A percentile compares a stretch with the other conserved stretches of the same genome.
Conservation (phyloP, 1,284 basidiomycete species). For the Moniliophthora roreri region DNA sequence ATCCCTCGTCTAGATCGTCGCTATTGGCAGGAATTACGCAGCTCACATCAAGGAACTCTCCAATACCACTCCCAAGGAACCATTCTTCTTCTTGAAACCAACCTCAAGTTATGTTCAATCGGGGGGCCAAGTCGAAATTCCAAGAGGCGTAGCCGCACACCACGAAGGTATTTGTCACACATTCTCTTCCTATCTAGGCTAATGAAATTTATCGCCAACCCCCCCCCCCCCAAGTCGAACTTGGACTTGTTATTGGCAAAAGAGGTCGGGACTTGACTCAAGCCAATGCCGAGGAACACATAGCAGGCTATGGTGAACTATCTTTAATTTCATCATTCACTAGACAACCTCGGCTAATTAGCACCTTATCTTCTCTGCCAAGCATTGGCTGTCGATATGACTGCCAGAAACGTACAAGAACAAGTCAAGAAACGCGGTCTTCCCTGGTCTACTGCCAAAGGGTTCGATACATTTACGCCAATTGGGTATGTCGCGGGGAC, state of each 20-base stretch:
- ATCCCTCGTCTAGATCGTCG: slow-evolving; percentile 76
- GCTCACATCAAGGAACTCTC: slow-evolving; percentile 92
- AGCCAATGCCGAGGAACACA: slow-evolving; percentile 1
- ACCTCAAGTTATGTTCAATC: slow-evolving; percentile 86
- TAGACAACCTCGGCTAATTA: neutral
- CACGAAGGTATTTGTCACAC: slow-evolving; percentile 72
- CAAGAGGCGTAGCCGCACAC: slow-evolving; percentile 81
- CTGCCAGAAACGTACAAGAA: slow-evolving; percentile 94
- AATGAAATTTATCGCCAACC: neutral
- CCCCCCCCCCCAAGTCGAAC: neutral
- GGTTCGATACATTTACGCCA: slow-evolving; percentile 88
- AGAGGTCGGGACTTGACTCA: neutral
- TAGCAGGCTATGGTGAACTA: neutral
- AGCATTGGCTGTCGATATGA: slow-evolving; percentile 96
- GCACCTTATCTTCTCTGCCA: slow-evolving; percentile 14
- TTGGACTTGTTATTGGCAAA: slow-evolving; percentile 2
- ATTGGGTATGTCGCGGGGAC: slow-evolving; percentile 44
- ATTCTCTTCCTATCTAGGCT: neutral
- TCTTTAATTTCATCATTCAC: neutral
- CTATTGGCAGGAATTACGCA: slow-evolving; percentile 84
- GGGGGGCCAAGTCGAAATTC: slow-evolving; percentile 84
- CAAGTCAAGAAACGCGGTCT: slow-evolving; percentile 90
- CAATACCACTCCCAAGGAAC: slow-evolving; percentile 89
- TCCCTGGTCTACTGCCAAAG: slow-evolving; percentile 93
- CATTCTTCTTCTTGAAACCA: slow-evolving; percentile 98